phyloP scores from a whole-genome alignment of 108 stramenopile genomes.

The Skeletonema grethae region DNA sequence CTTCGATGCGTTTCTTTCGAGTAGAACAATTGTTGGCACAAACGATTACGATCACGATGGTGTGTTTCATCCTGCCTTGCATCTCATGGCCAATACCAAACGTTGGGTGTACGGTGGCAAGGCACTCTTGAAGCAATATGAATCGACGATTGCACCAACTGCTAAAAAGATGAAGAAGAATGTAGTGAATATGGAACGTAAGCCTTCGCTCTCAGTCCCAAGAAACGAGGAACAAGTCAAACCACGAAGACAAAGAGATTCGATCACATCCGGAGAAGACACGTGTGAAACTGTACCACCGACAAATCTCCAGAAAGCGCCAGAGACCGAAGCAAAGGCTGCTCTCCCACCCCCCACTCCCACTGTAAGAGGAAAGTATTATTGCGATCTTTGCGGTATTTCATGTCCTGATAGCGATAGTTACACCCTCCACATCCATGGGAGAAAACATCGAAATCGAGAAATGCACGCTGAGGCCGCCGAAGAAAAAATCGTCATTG shows the following conservation, averaged over 20 bases:
- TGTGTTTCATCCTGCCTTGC: constrained; percentile 64
- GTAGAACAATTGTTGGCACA: constrained; percentile 37
- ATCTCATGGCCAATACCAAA: constrained; percentile 22
- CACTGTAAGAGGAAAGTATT: constrained; percentile 16
- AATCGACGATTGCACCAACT: constrained; percentile 11
- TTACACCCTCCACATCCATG: constrained; percentile 70
- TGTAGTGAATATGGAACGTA: not conserved
- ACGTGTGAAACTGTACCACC: not conserved
- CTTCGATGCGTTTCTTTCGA: constrained; percentile 60
- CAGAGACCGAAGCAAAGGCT: not conserved
- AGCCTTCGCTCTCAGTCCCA: not conserved
- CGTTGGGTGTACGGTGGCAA: constrained; percentile 31
- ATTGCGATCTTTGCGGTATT: constrained; percentile 65
- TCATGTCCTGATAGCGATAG: constrained; percentile 69
- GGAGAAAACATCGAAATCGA: constrained; percentile 84
- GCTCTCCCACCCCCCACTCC: not conserved
- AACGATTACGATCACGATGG: constrained; percentile 41
- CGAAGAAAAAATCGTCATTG: constrained; percentile 62
- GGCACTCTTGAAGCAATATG: constrained; percentile 23
- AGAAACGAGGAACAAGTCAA: constrained; percentile 2
- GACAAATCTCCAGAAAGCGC: not conserved
- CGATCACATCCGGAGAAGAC: not conserved
- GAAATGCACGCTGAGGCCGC: constrained; percentile 59
- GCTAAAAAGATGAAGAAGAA: constrained; percentile 8
- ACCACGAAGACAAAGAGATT: not conserved